Percentiles rank a stretch among this genome's conserved stretches.
Evolutionary conservation across 345 rosid genomes (phyloP).

Genomic region (Corymbia maculata): DNA sequence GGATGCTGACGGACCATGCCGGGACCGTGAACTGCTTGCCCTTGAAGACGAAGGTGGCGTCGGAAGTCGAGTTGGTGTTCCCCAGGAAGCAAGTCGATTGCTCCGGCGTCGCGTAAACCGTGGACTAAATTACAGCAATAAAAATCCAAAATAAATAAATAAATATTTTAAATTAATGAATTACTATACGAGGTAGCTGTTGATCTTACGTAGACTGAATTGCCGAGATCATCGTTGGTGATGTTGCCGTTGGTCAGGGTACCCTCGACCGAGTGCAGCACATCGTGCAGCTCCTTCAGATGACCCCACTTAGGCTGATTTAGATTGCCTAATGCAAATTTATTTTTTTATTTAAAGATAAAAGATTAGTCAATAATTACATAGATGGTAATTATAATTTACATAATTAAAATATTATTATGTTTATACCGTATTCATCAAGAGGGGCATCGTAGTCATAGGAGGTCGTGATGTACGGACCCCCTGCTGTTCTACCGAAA

Average conservation of each 20-base stretch:
- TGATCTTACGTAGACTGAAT: slow-evolving; percentile 19
- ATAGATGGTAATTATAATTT: not conserved
- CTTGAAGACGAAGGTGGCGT: slow-evolving; percentile 32
- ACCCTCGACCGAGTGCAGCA: slow-evolving; percentile 42
- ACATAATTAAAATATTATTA: not conserved
- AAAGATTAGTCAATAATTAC: not conserved
- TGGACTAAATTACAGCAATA: slow-evolving; percentile 19
- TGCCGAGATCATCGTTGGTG: slow-evolving; percentile 20
- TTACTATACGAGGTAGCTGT: not conserved
- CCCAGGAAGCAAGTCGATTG: slow-evolving; percentile 46
- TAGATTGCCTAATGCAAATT: slow-evolving; percentile 20
- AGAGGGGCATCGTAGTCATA: slow-evolving; percentile 34
- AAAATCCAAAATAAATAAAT: not conserved
- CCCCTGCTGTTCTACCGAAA: slow-evolving; percentile 28
- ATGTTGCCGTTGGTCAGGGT: slow-evolving; percentile 44
- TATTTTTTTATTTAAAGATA: not conserved
- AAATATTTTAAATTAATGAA: not conserved
- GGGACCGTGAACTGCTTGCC: slow-evolving; percentile 36
- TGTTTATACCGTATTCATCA: slow-evolving; percentile 36
- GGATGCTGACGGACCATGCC: slow-evolving; percentile 67
- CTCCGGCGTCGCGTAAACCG: slow-evolving; percentile 20
- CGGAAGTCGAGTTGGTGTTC: slow-evolving; percentile 27
- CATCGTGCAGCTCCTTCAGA: slow-evolving; percentile 50
- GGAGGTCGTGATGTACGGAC: slow-evolving; percentile 30
- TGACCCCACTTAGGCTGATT: slow-evolving; percentile 86